phyloP scores from a whole-genome alignment of 2,329 filamentous ascomycete species.

The Pseudocercospora vitis region DNA sequence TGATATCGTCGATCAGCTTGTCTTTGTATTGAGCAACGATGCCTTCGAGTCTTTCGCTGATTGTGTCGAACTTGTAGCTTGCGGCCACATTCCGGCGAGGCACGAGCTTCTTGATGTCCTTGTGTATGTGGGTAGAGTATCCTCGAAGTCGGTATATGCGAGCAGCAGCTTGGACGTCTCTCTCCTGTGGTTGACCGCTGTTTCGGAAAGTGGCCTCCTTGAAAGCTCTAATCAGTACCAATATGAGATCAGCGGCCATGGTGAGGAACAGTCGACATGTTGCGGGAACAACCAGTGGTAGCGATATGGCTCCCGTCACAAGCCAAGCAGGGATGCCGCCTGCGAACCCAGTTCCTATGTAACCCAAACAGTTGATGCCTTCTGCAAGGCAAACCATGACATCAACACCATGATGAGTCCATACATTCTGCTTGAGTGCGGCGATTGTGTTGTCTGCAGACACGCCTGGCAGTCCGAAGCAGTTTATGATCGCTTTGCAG shows the following conservation, averaged over 20 bases:
- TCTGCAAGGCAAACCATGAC: constrained; percentile 24
- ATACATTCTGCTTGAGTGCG: constrained; percentile 27
- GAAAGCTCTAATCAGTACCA: constrained; percentile 37
- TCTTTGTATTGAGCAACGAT: constrained; percentile 28
- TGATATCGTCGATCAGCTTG: constrained; percentile 25
- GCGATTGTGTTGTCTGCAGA: constrained; percentile 23
- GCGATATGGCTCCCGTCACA: constrained; percentile 29
- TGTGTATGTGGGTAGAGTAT: constrained; percentile 26
- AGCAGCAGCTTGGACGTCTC: constrained; percentile 26
- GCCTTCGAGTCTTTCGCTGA: constrained; percentile 22
- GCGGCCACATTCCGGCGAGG: constrained; percentile 23
- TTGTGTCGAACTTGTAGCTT: constrained; percentile 23
- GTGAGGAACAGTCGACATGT: constrained; percentile 38
- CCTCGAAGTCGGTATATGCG: constrained; percentile 25
- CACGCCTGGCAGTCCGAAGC: constrained; percentile 29
- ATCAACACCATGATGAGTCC: constrained; percentile 24
- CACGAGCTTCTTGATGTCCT: constrained; percentile 24
- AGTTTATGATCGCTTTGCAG: constrained; percentile 29
- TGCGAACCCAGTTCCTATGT: constrained; percentile 28
- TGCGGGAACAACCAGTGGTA: constrained; percentile 32
- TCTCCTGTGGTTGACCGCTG: constrained; percentile 23
- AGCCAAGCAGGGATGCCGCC: constrained; percentile 33
- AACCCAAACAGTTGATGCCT: constrained; percentile 24
- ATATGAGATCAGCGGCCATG: constrained; percentile 38
- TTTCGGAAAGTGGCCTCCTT: constrained; percentile 26